Evolutionary conservation across 805 yeast genomes (phyloP).

Genomic region (Saccharomycopsis sp.): DNA sequence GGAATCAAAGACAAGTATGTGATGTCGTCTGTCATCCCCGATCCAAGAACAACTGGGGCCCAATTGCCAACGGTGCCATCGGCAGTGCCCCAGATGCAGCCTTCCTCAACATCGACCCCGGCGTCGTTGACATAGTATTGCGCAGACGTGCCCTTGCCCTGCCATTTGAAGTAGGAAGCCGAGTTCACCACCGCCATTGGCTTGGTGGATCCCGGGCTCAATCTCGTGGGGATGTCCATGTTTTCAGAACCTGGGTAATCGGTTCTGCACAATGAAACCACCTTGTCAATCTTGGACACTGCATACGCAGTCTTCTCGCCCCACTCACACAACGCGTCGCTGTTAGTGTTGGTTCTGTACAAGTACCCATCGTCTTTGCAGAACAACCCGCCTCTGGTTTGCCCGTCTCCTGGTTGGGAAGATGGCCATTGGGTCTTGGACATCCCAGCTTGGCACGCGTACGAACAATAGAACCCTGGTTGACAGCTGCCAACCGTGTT

Average conservation of each 20-base stretch:
- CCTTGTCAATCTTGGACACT: constrained; percentile 45
- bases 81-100: constrained; percentile 86
- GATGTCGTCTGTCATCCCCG: constrained; percentile 54
- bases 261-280: constrained; percentile 91
- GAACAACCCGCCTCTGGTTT: constrained; percentile 85
- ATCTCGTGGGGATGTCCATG: constrained; percentile 91
- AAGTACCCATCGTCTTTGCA: constrained; percentile 75
- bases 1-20: constrained; percentile 68
- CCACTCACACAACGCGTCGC: constrained; percentile 77
- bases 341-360: constrained; percentile 65
- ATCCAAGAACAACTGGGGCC: constrained; percentile 77
- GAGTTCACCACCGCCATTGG: constrained; percentile 76
- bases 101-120: constrained; percentile 82
- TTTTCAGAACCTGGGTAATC: constrained; percentile 99
- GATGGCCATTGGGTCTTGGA: constrained; percentile 98
- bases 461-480: constrained; percentile 93
- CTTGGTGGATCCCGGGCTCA: constrained; percentile 52
- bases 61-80: constrained; percentile 90
- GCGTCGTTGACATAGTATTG: constrained; percentile 97
- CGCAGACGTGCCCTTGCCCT: constrained; percentile 75
- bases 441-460: constrained; percentile 98
- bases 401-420: constrained; percentile 78
- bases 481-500: constrained; percentile 68
- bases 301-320: constrained; percentile 49
- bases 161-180: constrained; percentile 72